Percentiles rank a stretch among this genome's conserved stretches.
Evolutionary conservation across 805 yeast genomes (phyloP).

Genomic region (Saturnispora hagleri): DNA sequence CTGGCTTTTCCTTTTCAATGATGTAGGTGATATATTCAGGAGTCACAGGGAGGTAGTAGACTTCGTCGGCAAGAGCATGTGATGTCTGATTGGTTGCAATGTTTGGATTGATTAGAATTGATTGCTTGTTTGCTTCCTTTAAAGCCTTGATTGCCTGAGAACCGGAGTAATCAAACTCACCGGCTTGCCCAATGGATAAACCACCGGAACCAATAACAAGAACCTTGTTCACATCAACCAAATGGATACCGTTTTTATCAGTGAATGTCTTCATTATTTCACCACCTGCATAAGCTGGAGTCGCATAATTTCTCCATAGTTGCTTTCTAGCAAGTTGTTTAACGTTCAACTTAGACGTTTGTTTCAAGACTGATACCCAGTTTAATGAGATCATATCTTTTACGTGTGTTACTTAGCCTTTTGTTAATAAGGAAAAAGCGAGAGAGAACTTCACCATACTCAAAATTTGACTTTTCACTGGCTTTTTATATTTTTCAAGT

Average conservation of each 20-base stretch:
- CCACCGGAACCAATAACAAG: constrained; percentile 97
- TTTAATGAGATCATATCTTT: constrained; percentile 5
- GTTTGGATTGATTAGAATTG: constrained; percentile 92
- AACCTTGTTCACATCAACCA: constrained; percentile 82
- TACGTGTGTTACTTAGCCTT: background rate
- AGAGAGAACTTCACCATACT: background rate
- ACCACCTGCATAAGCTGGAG: constrained; percentile 49
- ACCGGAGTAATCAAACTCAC: constrained; percentile 98
- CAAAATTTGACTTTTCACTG: background rate
- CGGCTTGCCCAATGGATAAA: constrained; percentile 97
- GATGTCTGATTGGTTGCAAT: constrained; percentile 98
- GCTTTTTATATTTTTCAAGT: constrained; percentile 8
- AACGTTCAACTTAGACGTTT: background rate
- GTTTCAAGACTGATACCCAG: constrained; percentile 8
- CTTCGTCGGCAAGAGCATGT: constrained; percentile 95
- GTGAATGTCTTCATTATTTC: constrained; percentile 47
- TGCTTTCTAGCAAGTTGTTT: background rate
- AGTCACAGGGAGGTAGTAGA: constrained; percentile 94
- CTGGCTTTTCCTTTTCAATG: constrained; percentile 90
- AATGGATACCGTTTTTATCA: constrained; percentile 50
- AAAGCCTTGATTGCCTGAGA: constrained; percentile 98
- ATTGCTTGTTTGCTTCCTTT: constrained; percentile 95
- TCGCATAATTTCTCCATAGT: constrained; percentile 2
- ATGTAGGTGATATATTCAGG: constrained; percentile 95
- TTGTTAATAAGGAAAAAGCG: background rate